Conservation (phyloP, 768 basidiomycete species). For the Agrocybe pediades region DNA sequence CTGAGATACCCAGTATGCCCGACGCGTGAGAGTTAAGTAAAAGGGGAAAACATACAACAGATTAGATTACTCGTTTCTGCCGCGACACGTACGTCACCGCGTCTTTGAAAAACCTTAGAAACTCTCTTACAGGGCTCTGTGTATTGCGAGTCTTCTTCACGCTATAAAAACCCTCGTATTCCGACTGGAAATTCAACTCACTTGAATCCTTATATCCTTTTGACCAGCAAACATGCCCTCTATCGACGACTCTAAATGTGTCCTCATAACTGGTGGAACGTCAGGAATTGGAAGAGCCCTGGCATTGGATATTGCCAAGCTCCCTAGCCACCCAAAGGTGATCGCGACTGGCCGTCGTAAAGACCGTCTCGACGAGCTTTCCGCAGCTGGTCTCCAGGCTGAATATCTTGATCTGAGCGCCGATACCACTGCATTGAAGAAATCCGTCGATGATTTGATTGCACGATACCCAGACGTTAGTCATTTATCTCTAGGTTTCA, state of each 20-base stretch:
- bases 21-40: too few relatives aligned
- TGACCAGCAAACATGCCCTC: constrained; percentile 32
- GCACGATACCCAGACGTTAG: constrained; percentile 50
- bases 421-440: constrained; percentile 37
- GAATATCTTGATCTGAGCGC: constrained; percentile 45
- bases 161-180: too few relatives aligned
- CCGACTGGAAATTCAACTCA: too few relatives aligned
- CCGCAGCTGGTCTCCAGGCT: constrained; percentile 39
- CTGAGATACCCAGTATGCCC: too few relatives aligned
- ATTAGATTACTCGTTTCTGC: too few relatives aligned
- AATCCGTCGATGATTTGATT: constrained; percentile 41
- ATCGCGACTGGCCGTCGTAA: constrained; percentile 53
- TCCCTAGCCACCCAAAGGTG: constrained; percentile 50
- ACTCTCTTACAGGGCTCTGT: too few relatives aligned
- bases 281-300: constrained; percentile 60
- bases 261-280: constrained; percentile 60
- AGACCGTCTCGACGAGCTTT: constrained; percentile 54
- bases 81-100: too few relatives aligned
- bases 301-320: constrained; percentile 46
- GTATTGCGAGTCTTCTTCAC: too few relatives aligned
- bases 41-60: too few relatives aligned
- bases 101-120: too few relatives aligned
- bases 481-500: neutral
- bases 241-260: constrained; percentile 49
- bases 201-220: too few relatives aligned